Conservation (phyloP, 768 basidiomycete genomes). For the Phylloporus scabripes region DNA sequence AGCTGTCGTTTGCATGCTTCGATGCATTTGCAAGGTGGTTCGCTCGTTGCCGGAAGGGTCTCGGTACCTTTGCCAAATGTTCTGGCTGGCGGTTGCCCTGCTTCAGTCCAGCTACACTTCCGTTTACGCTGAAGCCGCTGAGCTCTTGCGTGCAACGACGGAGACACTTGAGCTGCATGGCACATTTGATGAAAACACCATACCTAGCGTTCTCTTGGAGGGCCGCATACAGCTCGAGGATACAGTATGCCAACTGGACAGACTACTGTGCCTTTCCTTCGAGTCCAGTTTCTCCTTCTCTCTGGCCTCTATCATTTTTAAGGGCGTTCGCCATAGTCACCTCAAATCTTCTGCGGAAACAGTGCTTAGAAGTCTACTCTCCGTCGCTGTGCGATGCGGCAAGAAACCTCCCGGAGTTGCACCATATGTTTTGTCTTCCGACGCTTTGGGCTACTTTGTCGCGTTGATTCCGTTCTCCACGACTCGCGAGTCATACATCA, state of each 20-base stretch:
- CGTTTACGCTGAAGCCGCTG: conserved; percentile 63
- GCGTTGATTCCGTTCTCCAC: conserved; percentile 69
- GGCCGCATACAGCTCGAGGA: conserved; percentile 62
- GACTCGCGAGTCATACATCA: conserved; percentile 48
- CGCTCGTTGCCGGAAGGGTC: conserved; percentile 64
- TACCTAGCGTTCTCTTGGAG: conserved; percentile 56
- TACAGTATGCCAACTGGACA: conserved; percentile 65
- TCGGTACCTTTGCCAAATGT: conserved; percentile 66
- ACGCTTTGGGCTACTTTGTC: conserved; percentile 74
- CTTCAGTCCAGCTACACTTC: conserved; percentile 71
- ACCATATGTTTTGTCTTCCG: conserved; percentile 44
- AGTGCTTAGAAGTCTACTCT: conserved; percentile 57
- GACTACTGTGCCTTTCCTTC: conserved; percentile 69
- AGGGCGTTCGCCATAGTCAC: conserved; percentile 68
- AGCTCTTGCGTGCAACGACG: conserved; percentile 59
- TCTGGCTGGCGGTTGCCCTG: conserved; percentile 86
- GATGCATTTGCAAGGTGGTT: conserved; percentile 75
- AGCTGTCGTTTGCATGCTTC: conserved; percentile 81
- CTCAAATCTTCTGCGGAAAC: conserved; percentile 58
- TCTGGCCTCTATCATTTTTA: conserved; percentile 78
- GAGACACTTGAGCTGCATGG: conserved; percentile 59
- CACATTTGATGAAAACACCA: conserved; percentile 48
- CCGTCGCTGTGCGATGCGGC: conserved; percentile 49
- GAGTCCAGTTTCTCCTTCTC: conserved; percentile 76
- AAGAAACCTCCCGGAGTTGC: conserved; percentile 34